Conservation (phyloP, 2,329 filamentous ascomycete species). For the Fusarium hainanense region DNA sequence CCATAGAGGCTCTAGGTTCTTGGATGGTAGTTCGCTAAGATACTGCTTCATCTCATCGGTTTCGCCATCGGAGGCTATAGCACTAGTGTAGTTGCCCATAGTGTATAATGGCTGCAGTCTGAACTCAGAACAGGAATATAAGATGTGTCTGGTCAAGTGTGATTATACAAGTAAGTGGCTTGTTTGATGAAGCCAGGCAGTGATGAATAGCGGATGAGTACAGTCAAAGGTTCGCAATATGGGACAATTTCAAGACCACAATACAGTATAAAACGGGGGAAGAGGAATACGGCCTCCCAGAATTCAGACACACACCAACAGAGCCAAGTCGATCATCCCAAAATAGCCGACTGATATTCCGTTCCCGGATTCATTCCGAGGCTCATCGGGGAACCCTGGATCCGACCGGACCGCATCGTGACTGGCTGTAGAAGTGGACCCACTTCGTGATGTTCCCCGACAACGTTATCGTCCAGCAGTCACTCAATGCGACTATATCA, state of each 20-base stretch:
- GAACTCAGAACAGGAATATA: no score
- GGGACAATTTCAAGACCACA: no score
- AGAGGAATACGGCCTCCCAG: background rate
- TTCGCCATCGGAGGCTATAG: slow-evolving; percentile 17
- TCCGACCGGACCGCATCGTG: slow-evolving; percentile 39
- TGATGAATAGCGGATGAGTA: background rate
- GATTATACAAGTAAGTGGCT: no score
- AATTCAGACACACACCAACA: background rate
- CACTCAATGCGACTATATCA: slow-evolving; percentile 5
- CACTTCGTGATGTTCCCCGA: background rate
- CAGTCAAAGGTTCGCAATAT: background rate
- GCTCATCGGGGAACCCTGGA: background rate
- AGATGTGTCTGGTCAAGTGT: no score
- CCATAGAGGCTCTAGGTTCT: slow-evolving; percentile 59
- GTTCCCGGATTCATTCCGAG: background rate
- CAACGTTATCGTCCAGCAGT: background rate
- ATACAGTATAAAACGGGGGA: background rate
- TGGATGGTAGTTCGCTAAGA: slow-evolving; percentile 44
- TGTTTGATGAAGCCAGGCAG: background rate
- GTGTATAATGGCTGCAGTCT: no score
- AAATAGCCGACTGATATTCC: slow-evolving; percentile 1
- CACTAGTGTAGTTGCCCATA: slow-evolving; percentile 31
- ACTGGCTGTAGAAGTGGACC: slow-evolving; percentile 24
- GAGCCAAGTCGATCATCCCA: background rate
- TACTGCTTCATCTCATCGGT: slow-evolving; percentile 47